Percentiles rank a stretch among this genome's conserved stretches.
phyloP scores from a whole-genome alignment of 1,284 basidiomycete genomes.

The Cutaneotrichosporon spelunceum region DNA sequence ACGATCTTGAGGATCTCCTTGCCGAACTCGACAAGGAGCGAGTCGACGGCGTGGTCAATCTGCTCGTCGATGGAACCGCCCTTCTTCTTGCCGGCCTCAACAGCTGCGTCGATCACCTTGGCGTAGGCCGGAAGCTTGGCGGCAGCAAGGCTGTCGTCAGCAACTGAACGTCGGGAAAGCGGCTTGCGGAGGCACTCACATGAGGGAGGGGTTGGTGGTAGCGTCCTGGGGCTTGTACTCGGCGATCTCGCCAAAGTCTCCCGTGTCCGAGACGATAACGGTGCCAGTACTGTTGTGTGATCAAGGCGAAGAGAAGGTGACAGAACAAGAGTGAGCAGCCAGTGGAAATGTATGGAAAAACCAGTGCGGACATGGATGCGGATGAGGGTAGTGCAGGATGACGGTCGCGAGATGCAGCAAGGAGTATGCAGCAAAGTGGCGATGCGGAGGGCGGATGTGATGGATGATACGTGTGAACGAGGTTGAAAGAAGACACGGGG shows the following conservation, averaged over 20 bases:
- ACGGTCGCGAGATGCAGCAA: neutral
- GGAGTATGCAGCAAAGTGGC: neutral
- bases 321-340: conserved; percentile 33
- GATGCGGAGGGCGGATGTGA: neutral
- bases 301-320: conserved; percentile 75
- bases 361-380: neutral
- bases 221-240: conserved; percentile 91
- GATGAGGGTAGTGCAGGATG: neutral
- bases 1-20: conserved; percentile 92
- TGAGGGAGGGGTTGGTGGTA: conserved; percentile 88
- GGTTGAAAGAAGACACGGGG: neutral
- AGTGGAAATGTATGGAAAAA: neutral
- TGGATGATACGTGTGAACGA: neutral
- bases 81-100: conserved; percentile 77
- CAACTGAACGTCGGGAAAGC: conserved; percentile 53
- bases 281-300: conserved; percentile 64
- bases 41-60: conserved; percentile 75
- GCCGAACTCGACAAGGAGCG: conserved; percentile 94
- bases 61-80: conserved; percentile 68
- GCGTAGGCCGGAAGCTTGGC: conserved; percentile 85
- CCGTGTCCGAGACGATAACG: conserved; percentile 90
- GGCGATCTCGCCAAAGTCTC: conserved; percentile 64
- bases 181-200: conserved; percentile 30
- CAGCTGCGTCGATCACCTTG: conserved; percentile 75
- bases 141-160: conserved; percentile 64